Percentiles rank a stretch among this genome's conserved stretches.
Evolutionary conservation across 2,329 filamentous ascomycete species (phyloP).

Genomic region (Penicillium palitans): DNA sequence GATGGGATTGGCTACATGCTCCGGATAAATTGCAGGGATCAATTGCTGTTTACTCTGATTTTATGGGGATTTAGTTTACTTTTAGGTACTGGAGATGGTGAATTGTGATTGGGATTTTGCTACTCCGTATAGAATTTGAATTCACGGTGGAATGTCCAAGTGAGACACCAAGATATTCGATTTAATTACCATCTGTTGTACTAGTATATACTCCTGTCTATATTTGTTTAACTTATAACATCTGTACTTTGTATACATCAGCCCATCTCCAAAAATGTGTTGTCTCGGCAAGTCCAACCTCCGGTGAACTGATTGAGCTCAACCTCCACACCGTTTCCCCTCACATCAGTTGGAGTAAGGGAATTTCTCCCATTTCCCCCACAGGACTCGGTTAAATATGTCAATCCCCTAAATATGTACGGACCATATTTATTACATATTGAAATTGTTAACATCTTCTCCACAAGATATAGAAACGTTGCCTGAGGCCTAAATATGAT

Average conservation of each 20-base stretch:
- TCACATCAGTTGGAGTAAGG: slow-evolving; percentile 34
- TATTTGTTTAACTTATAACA: neutral
- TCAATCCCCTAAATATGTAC: neutral
- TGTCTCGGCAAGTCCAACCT: slow-evolving; percentile 12
- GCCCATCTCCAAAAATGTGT: slow-evolving; percentile 8
- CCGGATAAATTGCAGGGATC: slow-evolving; percentile 8
- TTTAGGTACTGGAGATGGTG: neutral
- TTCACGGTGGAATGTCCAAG: neutral
- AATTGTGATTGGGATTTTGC: neutral
- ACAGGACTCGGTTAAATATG: slow-evolving; percentile 16
- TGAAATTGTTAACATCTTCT: neutral
- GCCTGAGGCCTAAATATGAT: neutral
- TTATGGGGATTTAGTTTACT: too few relatives aligned
- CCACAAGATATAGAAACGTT: neutral
- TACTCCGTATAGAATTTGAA: too few relatives aligned
- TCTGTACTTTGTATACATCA: neutral
- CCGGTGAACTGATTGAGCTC: slow-evolving; percentile 28
- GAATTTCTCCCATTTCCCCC: neutral
- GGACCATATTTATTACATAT: neutral
- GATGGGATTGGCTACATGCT: slow-evolving; percentile 13
- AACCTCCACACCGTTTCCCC: slow-evolving; percentile 26
- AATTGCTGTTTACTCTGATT: neutral
- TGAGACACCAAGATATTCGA: neutral
- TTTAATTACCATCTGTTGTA: too few relatives aligned
- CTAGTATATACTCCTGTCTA: too few relatives aligned